These are phyloP conservation scores for Scheffersomyces parashehatae DNA, from an alignment of 1,139 yeast species.

Conservation along the genomic window DNA sequence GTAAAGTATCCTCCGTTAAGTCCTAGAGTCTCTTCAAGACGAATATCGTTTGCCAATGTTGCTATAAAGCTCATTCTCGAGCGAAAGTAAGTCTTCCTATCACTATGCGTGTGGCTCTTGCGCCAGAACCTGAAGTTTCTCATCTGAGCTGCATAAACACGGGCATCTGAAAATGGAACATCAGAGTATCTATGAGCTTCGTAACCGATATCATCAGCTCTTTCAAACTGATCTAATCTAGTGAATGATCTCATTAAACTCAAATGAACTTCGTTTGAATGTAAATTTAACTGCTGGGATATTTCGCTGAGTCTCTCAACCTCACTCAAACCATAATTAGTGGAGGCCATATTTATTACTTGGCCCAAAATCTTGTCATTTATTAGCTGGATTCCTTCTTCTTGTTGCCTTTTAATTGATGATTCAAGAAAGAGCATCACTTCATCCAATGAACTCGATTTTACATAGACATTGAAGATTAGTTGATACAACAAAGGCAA, in stretches of 20 bases:
- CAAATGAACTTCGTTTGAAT: constrained; percentile 13
- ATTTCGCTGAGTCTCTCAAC: constrained; percentile 21
- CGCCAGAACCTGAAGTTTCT: constrained; percentile 35
- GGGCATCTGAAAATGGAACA: constrained; percentile 32
- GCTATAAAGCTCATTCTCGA: background rate
- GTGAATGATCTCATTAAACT: constrained; percentile 29
- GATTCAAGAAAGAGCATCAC: constrained; percentile 44
- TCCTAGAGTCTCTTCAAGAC: background rate
- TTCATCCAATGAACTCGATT: constrained; percentile 32
- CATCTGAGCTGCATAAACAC: constrained; percentile 31
- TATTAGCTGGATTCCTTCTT: constrained; percentile 17
- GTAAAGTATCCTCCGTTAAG: constrained; percentile 16
- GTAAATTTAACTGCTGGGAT: constrained; percentile 18
- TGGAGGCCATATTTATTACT: constrained; percentile 21
- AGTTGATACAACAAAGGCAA: constrained; percentile 34
- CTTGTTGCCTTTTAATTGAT: constrained; percentile 24
- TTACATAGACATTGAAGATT: constrained; percentile 41
- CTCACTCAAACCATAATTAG: constrained; percentile 23
- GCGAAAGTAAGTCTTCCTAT: background rate
- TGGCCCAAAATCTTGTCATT: constrained; percentile 15
- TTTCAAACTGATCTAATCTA: constrained; percentile 30
- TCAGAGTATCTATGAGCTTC: constrained; percentile 30
- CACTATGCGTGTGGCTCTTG: constrained; percentile 3
- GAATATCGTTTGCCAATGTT: background rate
- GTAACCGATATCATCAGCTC: constrained; percentile 31